Evolutionary conservation across 352 stramenopile species (phyloP), one percentile per base, ranked within the genome.

Genomic region (Pythium rhizo-oryzae): DNA sequence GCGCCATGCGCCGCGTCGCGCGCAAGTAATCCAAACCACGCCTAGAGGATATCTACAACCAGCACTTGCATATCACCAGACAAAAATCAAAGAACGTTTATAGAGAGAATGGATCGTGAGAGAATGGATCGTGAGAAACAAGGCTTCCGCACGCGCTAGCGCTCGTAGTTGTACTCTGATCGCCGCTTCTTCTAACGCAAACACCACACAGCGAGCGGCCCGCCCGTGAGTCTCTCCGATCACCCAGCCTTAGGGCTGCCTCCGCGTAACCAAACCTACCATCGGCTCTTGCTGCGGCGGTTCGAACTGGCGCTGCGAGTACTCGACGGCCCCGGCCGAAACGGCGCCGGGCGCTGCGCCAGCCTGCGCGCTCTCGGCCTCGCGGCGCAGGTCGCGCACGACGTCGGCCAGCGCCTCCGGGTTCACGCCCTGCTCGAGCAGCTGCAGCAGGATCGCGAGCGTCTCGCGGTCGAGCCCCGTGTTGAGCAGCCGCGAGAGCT

Each of bases 341-440:
- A 49, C 58, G 15, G 39, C 8, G 28, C 37, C 46, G 30, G 28
- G 33, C 6, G 37, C 28, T 33, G 28, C 8, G 24, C 18, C 11
- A 19, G 44, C 56, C 18, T 50, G 33, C 16, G 46, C 23, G 50
- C 25, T 75, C 23, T 76, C 78, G 43, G 85, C 81, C n/a, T 92
- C 84, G 56, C 81, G 86, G 0, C 87, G 81, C n/a, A 97, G 77
- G 24, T 97, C 90, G 75, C 94, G 93, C n/a, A 97, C 89, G 18
- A 97, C 90, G 33, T 81, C 76, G 24, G 92, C 92, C 9, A 97
- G 75, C 28, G 89, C 89, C 62, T 97, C 92, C 0, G 92, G 92
- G 75, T 97, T 96, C 25, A 97, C 91, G 62, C 92, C 92, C 59
- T 92, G 93, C 69, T 97, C 85, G 55, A 96, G 79, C 24, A 97